A percentile compares a stretch with the other conserved stretches of the same genome.
Conservation (phyloP, 441 rosid species). For the Adansonia grandidieri region DNA sequence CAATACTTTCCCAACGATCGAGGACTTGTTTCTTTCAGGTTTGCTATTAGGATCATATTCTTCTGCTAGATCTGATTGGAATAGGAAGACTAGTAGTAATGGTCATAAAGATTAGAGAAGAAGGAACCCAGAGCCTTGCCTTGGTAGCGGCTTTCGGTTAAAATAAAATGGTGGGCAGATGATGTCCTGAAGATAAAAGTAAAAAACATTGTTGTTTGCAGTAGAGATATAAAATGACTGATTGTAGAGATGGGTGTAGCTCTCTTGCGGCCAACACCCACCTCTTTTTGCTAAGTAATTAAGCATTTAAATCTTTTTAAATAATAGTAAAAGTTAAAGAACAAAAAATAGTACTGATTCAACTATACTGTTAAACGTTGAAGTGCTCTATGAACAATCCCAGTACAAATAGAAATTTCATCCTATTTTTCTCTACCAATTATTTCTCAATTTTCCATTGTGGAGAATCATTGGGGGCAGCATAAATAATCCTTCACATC, state of each 20-base stretch:
- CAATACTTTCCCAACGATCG: neutral
- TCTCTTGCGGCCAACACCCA: neutral
- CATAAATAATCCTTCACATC: constrained; percentile 18
- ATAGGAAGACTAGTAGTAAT: too few species aligned
- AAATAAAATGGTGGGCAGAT: too few species aligned
- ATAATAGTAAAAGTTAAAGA: neutral
- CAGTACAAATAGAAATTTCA: neutral
- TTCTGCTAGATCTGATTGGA: too few species aligned
- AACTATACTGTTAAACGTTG: neutral
- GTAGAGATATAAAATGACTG: neutral
- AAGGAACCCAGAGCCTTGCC: neutral
- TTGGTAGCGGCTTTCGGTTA: too few species aligned
- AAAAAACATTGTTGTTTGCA: too few species aligned
- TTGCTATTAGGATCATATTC: neutral
- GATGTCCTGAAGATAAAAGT: too few species aligned
- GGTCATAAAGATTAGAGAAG: neutral
- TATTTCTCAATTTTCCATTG: neutral
- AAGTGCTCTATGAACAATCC: neutral
- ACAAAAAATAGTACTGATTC: neutral
- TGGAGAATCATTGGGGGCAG: neutral
- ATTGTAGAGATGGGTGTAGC: neutral
- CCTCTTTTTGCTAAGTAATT: neutral
- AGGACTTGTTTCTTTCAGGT: neutral
- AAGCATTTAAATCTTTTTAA: neutral
- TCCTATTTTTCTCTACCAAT: neutral